phyloP scores from a whole-genome alignment of 495 filamentous ascomycete genomes.

The Astrothelium subdiscretum region DNA sequence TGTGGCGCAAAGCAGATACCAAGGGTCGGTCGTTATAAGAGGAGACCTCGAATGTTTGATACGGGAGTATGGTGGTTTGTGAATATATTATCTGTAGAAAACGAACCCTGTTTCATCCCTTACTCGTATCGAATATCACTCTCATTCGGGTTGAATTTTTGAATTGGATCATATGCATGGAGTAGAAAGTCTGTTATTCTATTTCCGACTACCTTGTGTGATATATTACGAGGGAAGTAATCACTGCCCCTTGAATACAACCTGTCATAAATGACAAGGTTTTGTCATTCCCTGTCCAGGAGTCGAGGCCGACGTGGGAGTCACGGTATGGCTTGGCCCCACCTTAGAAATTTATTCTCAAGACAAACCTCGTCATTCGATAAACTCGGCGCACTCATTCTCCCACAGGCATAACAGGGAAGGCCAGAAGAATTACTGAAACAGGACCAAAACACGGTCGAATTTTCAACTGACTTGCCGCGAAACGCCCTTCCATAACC shows the following conservation, averaged over 20 bases:
- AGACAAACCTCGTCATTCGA: neutral
- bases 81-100: neutral
- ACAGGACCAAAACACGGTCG: too few relatives aligned
- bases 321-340: too few relatives aligned
- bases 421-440: too few relatives aligned
- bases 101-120: neutral
- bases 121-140: too few relatives aligned
- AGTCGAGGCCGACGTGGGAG: too few relatives aligned
- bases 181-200: neutral
- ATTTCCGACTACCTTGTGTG: too few relatives aligned
- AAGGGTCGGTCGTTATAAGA: neutral
- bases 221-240: too few relatives aligned
- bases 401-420: too few relatives aligned
- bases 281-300: neutral
- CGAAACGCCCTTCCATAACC: neutral
- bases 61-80: neutral
- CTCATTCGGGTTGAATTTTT: too few relatives aligned
- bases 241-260: too few relatives aligned
- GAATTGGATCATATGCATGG: too few relatives aligned
- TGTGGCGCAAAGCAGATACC: slow-evolving; percentile 3
- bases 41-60: neutral
- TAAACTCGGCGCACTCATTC: too few relatives aligned
- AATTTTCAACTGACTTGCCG: neutral
- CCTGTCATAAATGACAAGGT: slow-evolving; percentile 1
- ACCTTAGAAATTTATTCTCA: neutral